Conservation (phyloP, 805 yeast species). For the Candida verbasci region DNA sequence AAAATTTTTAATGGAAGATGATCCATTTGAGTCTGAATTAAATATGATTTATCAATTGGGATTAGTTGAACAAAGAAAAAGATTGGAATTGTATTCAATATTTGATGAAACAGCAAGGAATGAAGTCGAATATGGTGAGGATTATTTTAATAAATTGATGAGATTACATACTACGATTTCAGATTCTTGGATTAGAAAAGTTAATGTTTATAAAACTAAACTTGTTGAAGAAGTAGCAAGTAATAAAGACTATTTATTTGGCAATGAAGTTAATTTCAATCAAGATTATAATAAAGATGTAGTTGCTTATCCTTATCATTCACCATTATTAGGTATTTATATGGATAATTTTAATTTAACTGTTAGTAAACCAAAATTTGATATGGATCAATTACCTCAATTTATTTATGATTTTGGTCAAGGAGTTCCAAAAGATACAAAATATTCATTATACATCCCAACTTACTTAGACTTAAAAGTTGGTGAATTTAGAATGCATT, state of each 20-base stretch:
- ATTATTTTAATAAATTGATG: constrained; percentile 21
- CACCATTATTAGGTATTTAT: constrained; percentile 32
- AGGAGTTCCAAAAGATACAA: constrained; percentile 70
- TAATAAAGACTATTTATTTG: constrained; percentile 31
- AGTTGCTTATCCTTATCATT: constrained; percentile 24
- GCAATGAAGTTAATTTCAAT: constrained; percentile 23
- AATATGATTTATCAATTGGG: constrained; percentile 41
- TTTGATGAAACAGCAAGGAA: constrained; percentile 16
- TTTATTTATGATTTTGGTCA: constrained; percentile 73
- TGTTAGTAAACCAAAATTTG: constrained; percentile 24
- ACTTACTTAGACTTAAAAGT: constrained; percentile 51
- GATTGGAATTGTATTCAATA: constrained; percentile 25
- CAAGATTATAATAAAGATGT: constrained; percentile 18
- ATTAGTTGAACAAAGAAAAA: constrained; percentile 33
- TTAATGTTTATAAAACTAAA: constrained; percentile 40
- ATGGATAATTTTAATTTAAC: constrained; percentile 23
- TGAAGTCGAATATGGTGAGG: constrained; percentile 13
- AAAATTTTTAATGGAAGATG: constrained; percentile 38
- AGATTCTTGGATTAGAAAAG: constrained; percentile 67
- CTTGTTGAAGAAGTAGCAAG: constrained; percentile 36
- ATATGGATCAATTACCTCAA: constrained; percentile 41
- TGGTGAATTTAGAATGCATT: constrained; percentile 60
- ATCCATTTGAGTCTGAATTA: constrained; percentile 39
- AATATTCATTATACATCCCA: constrained; percentile 68
- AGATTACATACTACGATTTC: constrained; percentile 46